Base-by-base conservation (phyloP, 2,329 filamentous ascomycete species). In the Whalleya microplaca region DNA sequence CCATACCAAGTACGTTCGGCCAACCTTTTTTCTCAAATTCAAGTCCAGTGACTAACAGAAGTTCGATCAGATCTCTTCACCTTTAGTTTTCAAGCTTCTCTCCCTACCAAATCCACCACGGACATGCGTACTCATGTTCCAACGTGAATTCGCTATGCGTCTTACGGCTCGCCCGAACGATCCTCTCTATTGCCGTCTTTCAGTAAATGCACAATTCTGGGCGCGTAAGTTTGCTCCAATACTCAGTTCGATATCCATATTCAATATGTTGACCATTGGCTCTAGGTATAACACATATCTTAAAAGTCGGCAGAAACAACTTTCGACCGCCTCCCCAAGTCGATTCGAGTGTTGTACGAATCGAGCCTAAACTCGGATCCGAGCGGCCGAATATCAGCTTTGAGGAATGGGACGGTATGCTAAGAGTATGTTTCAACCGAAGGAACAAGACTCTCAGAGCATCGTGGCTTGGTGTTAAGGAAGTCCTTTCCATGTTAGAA, bases 231-330 rank as follows among this genome's bases (percentile, higher is more conserved):
- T 52, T 21, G 1, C 43, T 6, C 45, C 40, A 23, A n/a, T 29
- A 32, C n/a, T 14, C 41, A 18, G 1, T n/a, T 23, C 12, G 6
- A 10, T 2, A 10, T 12, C n/a, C 21, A 9, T 18, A 40, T 42
- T 79, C 67, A 80, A 51, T 37, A 20, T 79, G 83, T 73, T 69
- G 63, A 48, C 29, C 37, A 3, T 18, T 19, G 21, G 20, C n/a
- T 37, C 10, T 41, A 68, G 65, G 56, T 3, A 63, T 63, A 47
- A 61, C 58, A 19, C 62, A 61, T 64, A 86, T 96, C 65, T 91
- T 96, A 88, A 96, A 96, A 77, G 94, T 98, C 45, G 92, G 93
- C 63, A 90, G 89, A 76, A 95, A 96, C 76, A 98, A 98, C 78
- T 99, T 98, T 83, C 92, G 91, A 60, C 95, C 95, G 0, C 94